Evolutionary conservation across 768 basidiomycete species (phyloP).

Genomic region (Suillus paluster): DNA sequence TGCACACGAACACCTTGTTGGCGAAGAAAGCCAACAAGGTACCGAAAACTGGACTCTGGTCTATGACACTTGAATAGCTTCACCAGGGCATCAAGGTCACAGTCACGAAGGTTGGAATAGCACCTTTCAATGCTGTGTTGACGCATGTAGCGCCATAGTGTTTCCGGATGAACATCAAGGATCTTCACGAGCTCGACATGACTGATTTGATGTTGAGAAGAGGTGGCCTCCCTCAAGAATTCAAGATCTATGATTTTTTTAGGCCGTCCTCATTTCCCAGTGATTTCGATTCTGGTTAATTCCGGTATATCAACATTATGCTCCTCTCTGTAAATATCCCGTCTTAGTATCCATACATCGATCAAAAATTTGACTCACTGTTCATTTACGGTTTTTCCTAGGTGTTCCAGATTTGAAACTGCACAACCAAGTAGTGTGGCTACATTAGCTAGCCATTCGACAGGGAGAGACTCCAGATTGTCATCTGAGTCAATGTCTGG

Average conservation of each 20-base stretch:
- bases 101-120: constrained; percentile 19
- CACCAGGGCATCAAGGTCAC: constrained; percentile 23
- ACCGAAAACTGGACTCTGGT: constrained; percentile 23
- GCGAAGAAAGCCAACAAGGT: constrained; percentile 19
- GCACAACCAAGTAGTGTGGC: constrained; percentile 14
- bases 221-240: constrained; percentile 16
- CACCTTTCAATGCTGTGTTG: constrained; percentile 10
- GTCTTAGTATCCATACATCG: neutral
- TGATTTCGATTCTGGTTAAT: constrained; percentile 7
- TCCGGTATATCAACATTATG: neutral
- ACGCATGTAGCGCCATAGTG: constrained; percentile 17
- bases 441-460: constrained; percentile 13
- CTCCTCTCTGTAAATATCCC: neutral
- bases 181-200: constrained; percentile 13
- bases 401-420: constrained; percentile 3
- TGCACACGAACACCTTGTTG: constrained; percentile 21
- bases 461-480: neutral
- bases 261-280: constrained; percentile 13
- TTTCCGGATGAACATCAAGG: constrained; percentile 19
- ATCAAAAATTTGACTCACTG: neutral
- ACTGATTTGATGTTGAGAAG: neutral
- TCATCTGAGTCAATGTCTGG: neutral
- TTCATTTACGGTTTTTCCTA: neutral
- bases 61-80: constrained; percentile 14
- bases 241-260: constrained; percentile 13